These are phyloP conservation scores for Prinsepia uniflora DNA, from an alignment of 306 rosid genomes.

Conservation along the genomic window DNA sequence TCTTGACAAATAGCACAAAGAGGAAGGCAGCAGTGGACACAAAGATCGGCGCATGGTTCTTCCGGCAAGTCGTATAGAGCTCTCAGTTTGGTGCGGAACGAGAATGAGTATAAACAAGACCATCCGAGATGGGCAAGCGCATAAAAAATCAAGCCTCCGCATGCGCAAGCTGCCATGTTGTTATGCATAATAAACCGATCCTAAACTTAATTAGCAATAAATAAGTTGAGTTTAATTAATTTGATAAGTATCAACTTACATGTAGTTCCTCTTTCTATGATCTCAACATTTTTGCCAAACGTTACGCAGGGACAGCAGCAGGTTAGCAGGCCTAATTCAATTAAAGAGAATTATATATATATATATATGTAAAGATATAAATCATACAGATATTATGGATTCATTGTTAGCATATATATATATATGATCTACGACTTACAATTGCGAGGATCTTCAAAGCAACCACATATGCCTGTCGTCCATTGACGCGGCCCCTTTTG, in stretches of 20 bases:
- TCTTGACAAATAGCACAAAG: conserved; percentile 17
- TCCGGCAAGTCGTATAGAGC: conserved; percentile 12
- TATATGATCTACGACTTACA: no score
- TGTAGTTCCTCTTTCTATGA: conserved; percentile 5
- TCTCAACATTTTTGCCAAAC: conserved; percentile 15
- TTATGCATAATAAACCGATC: no score
- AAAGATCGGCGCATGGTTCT: conserved; percentile 10
- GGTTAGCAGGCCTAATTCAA: neutral
- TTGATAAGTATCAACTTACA: conserved; percentile 9
- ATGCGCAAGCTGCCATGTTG: no score
- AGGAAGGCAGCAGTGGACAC: no score
- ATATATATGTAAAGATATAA: no score
- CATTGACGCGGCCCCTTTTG: no score
- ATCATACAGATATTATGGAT: no score
- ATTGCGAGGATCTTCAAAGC: conserved; percentile 11
- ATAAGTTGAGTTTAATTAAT: no score
- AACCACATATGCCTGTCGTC: conserved; percentile 19
- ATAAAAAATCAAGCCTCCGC: no score
- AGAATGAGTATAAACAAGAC: neutral
- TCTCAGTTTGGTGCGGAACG: conserved; percentile 19
- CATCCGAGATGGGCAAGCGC: neutral
- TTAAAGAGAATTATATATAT: no score
- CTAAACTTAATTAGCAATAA: no score
- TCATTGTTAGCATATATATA: no score
- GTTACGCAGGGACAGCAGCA: conserved; percentile 25